Conservation (phyloP, 495 filamentous ascomycete species). For the Xanthoparmelia taractica region DNA sequence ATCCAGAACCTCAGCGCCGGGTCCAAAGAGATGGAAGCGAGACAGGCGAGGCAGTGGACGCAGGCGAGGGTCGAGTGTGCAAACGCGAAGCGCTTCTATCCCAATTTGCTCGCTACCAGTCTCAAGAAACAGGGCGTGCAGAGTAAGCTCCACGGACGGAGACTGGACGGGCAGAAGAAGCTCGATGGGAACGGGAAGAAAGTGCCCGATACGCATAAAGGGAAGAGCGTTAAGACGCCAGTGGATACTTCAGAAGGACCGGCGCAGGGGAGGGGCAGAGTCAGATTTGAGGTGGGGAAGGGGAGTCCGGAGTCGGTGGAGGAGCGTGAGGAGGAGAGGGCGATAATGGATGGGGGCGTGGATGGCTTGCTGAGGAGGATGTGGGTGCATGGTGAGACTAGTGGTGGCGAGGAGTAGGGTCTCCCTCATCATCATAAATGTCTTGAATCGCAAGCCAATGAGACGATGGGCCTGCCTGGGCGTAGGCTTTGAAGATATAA, state of each 20-base stretch:
- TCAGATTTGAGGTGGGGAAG: constrained; percentile 24
- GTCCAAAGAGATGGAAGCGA: constrained; percentile 14
- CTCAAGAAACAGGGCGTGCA: constrained; percentile 9
- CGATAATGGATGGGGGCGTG: constrained; percentile 15
- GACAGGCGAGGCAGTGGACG: constrained; percentile 17
- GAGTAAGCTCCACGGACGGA: constrained; percentile 7
- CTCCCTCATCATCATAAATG: no score
- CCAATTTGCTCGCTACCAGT: constrained; percentile 8
- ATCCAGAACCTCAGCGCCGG: constrained; percentile 15
- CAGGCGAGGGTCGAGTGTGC: constrained; percentile 15
- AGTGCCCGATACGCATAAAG: background rate
- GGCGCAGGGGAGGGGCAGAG: constrained; percentile 15
- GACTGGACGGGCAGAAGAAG: constrained; percentile 8
- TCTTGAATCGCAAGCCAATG: no score
- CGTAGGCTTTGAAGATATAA: no score
- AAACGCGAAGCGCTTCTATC: constrained; percentile 20
- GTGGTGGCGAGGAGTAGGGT: background rate
- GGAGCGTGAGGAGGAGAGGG: constrained; percentile 8
- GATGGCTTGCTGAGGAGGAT: constrained; percentile 25
- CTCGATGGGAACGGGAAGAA: constrained; percentile 8
- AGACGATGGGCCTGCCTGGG: no score
- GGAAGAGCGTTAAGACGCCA: constrained; percentile 7
- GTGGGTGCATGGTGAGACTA: constrained; percentile 11
- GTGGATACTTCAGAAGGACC: background rate
- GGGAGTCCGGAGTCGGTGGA: constrained; percentile 3